Evolutionary conservation across 768 basidiomycete species (phyloP).

Genomic region (Lactarius deliciosus): DNA sequence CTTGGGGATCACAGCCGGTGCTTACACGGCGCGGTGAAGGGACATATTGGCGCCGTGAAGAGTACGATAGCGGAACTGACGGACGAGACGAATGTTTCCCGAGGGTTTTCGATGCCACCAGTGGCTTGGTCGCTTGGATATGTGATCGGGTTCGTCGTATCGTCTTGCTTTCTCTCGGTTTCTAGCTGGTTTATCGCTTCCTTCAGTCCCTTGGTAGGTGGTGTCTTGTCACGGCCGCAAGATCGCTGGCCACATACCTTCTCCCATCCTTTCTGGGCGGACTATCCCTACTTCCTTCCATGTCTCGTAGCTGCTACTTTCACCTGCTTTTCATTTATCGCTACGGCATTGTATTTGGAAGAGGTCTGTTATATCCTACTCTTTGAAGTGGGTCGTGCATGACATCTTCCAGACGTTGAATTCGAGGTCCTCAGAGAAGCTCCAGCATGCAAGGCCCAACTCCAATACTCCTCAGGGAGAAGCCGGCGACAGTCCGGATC

Average conservation of each 20-base stretch:
- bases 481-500: background rate
- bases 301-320: conserved; percentile 13
- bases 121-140: background rate
- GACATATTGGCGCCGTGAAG: background rate
- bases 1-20: background rate
- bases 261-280: conserved; percentile 28
- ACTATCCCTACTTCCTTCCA: conserved; percentile 32
- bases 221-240: conserved; percentile 29
- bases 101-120: background rate
- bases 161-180: background rate
- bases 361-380: background rate
- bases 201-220: conserved; percentile 25
- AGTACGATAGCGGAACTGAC: background rate
- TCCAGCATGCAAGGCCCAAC: background rate
- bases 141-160: conserved; percentile 19
- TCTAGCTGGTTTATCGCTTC: background rate
- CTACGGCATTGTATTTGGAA: background rate
- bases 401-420: background rate
- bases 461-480: background rate
- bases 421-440: background rate
- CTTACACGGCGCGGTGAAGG: background rate
- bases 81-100: background rate
- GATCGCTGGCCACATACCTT: conserved; percentile 28
- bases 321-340: background rate
- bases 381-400: background rate